phyloP scores from a whole-genome alignment of 2,329 filamentous ascomycete genomes.

The Macrophomina pseudophaseolina region DNA sequence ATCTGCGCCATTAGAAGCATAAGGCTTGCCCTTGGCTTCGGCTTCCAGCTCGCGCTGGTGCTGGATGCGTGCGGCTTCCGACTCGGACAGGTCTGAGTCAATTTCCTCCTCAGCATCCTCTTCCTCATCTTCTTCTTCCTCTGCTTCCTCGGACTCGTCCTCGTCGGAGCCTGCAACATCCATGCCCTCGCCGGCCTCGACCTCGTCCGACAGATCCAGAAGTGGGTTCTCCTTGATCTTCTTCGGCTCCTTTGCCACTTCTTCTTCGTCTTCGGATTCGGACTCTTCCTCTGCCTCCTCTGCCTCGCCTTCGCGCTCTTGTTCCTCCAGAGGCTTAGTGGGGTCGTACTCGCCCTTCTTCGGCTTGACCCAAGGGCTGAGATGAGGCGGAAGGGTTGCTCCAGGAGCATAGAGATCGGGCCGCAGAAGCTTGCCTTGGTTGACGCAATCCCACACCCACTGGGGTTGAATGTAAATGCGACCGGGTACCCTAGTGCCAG shows the following conservation, averaged over 20 bases:
- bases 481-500: slow-evolving; percentile 77
- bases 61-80: slow-evolving; percentile 65
- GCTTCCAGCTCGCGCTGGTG: slow-evolving; percentile 93
- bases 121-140: slow-evolving; percentile 54
- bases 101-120: slow-evolving; percentile 54
- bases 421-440: slow-evolving; percentile 85
- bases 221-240: slow-evolving; percentile 37
- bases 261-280: slow-evolving; percentile 47
- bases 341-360: slow-evolving; percentile 91
- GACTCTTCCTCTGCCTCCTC: slow-evolving; percentile 68
- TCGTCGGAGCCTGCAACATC: slow-evolving; percentile 48
- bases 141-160: slow-evolving; percentile 51
- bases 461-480: slow-evolving; percentile 94
- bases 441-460: slow-evolving; percentile 98
- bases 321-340: slow-evolving; percentile 80
- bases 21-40: slow-evolving; percentile 75
- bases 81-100: slow-evolving; percentile 57
- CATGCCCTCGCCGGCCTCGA: slow-evolving; percentile 57
- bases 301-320: slow-evolving; percentile 85
- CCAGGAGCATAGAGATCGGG: slow-evolving; percentile 90
- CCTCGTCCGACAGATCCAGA: slow-evolving; percentile 46
- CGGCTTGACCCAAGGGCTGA: slow-evolving; percentile 93
- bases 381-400: slow-evolving; percentile 85
- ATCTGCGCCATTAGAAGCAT: slow-evolving; percentile 43
- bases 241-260: slow-evolving; percentile 46